Conservation (phyloP, 2,329 filamentous ascomycete species). For the Penicillium vulpinum region DNA sequence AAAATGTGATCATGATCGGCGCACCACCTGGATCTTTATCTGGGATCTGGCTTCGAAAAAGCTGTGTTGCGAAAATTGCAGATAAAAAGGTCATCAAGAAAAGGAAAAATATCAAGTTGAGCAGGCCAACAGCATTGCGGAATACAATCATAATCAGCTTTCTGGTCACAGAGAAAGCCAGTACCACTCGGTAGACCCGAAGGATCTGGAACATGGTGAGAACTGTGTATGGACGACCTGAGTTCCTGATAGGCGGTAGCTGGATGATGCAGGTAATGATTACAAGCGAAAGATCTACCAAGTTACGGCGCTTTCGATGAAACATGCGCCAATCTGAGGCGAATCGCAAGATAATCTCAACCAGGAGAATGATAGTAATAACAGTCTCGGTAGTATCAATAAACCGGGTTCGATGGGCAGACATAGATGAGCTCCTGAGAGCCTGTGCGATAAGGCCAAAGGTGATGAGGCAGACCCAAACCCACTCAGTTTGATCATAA, state of each 20-base stretch:
- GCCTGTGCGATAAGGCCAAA: conserved; percentile 79
- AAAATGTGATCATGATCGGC: conserved; percentile 72
- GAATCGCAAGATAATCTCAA: conserved; percentile 82
- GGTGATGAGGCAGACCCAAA: conserved; percentile 81
- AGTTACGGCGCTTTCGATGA: conserved; percentile 69
- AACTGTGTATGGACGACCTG: conserved; percentile 76
- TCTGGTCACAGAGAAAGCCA: conserved; percentile 83
- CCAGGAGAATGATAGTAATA: conserved; percentile 73
- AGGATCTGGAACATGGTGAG: conserved; percentile 91
- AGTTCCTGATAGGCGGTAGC: conserved; percentile 73
- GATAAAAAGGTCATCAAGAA: conserved; percentile 93
- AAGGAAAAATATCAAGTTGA: conserved; percentile 93
- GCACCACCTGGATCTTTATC: conserved; percentile 61
- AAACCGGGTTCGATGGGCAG: conserved; percentile 57
- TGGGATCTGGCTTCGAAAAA: conserved; percentile 86
- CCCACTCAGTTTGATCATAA: conserved; percentile 70
- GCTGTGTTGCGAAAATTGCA: conserved; percentile 87
- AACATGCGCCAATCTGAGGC: conserved; percentile 78
- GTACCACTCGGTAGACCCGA: conserved; percentile 84
- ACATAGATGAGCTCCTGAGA: conserved; percentile 75
- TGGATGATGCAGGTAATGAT: conserved; percentile 82
- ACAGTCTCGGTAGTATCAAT: conserved; percentile 72
- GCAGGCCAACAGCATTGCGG: conserved; percentile 86
- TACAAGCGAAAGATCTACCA: conserved; percentile 77
- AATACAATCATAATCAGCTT: conserved; percentile 84